Evolutionary conservation across 805 yeast species (phyloP).

Genomic region (Yarrowia sp.): DNA sequence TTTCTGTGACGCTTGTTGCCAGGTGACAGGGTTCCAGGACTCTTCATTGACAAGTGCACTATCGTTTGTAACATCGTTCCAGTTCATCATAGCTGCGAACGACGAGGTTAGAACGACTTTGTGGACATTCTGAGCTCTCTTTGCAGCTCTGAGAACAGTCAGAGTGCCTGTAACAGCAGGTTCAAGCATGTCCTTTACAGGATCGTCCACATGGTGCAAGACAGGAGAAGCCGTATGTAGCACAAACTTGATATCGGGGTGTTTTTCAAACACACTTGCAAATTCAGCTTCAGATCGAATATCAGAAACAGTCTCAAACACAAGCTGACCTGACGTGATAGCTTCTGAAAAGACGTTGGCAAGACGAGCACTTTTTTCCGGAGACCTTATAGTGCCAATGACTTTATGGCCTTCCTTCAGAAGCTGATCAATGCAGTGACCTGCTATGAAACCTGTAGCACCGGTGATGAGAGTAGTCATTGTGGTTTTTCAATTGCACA

Average conservation of each 20-base stretch:
- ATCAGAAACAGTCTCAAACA: conserved; percentile 37
- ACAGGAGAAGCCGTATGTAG: conserved; percentile 47
- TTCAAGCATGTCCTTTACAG: conserved; percentile 44
- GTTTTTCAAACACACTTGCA: conserved; percentile 48
- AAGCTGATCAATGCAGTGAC: conserved; percentile 42
- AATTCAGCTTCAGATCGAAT: conserved; percentile 41
- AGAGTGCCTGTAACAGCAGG: conserved; percentile 52
- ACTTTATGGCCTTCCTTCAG: conserved; percentile 45
- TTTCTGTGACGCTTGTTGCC: conserved; percentile 33
- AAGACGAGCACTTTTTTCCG: conserved; percentile 43
- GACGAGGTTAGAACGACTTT: conserved; percentile 51
- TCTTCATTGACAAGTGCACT: conserved; percentile 37
- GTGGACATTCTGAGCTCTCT: conserved; percentile 37
- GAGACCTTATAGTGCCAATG: conserved; percentile 49
- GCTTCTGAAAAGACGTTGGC: conserved; percentile 27
- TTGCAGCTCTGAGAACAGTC: conserved; percentile 44
- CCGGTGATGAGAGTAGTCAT: conserved; percentile 44
- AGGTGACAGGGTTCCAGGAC: conserved; percentile 42
- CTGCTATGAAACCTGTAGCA: conserved; percentile 50
- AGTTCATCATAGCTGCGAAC: conserved; percentile 46
- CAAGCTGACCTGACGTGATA: conserved; percentile 33
- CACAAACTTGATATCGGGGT: conserved; percentile 40
- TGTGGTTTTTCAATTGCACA: no score
- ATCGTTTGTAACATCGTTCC: conserved; percentile 29
- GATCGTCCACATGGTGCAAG: conserved; percentile 37